Percentiles rank a stretch among this genome's conserved stretches.
These are phyloP conservation scores for Gymnopilus junonius DNA, from an alignment of 768 basidiomycete species.

Conservation along the genomic window DNA sequence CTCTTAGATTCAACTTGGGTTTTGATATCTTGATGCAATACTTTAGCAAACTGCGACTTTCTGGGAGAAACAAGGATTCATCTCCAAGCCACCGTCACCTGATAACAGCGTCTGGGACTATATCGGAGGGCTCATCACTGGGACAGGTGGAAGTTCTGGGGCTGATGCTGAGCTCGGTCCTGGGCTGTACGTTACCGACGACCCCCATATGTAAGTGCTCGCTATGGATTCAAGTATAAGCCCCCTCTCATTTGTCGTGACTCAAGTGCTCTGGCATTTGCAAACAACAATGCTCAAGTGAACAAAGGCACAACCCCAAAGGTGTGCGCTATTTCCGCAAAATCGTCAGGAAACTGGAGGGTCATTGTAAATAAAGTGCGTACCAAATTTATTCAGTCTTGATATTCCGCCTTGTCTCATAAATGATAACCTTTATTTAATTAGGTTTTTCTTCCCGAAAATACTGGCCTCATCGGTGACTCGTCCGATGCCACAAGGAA, in stretches of 20 bases:
- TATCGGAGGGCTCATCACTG: not conserved
- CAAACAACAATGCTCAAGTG: not conserved
- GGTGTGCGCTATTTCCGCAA: not conserved
- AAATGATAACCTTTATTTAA: too few relatives aligned
- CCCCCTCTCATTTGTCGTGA: too few relatives aligned
- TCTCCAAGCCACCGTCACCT: not conserved
- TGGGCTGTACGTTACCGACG: constrained; percentile 1
- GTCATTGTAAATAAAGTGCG: not conserved
- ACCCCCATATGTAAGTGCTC: not conserved
- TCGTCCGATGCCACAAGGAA: not conserved
- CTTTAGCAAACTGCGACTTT: not conserved
- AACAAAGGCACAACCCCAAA: not conserved
- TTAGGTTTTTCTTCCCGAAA: not conserved
- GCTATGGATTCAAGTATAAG: too few relatives aligned
- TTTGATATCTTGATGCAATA: too few relatives aligned
- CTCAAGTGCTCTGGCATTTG: not conserved
- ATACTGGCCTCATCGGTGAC: not conserved
- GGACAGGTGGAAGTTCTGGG: not conserved
- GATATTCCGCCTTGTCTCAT: not conserved
- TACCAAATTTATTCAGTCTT: not conserved
- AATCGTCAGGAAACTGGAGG: not conserved
- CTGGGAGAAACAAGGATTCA: not conserved
- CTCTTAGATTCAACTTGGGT: too few relatives aligned
- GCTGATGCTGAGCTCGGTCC: constrained; percentile 4
- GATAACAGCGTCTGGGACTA: not conserved